These are phyloP conservation scores for Oryza nivara DNA, from an alignment of 176 grass and related monocot species.

Conservation along the genomic window DNA sequence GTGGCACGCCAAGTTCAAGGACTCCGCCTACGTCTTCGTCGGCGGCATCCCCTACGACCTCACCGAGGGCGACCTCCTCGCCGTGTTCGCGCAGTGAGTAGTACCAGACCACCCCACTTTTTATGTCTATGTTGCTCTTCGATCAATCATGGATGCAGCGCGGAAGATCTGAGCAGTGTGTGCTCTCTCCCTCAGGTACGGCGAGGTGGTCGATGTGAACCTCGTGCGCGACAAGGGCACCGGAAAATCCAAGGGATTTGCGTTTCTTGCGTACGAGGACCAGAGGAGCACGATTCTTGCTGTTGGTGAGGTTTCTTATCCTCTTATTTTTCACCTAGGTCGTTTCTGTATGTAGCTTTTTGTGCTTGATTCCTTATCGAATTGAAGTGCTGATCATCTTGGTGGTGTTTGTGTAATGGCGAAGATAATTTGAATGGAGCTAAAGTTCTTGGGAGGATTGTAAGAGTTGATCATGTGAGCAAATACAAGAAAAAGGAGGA, in stretches of 20 bases:
- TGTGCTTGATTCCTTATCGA: not conserved
- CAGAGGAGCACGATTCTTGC: constrained; percentile 91
- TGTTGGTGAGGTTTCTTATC: constrained; percentile 54
- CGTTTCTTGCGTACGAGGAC: constrained; percentile 88
- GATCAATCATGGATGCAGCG: not conserved
- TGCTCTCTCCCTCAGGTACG: constrained; percentile 58
- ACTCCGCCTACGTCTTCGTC: constrained; percentile 87
- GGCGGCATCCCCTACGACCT: constrained; percentile 93
- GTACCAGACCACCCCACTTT: not conserved
- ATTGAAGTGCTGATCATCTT: not conserved
- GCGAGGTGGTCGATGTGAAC: constrained; percentile 91
- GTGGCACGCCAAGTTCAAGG: constrained; percentile 93
- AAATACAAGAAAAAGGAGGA: constrained; percentile 98
- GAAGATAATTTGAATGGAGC: constrained; percentile 94
- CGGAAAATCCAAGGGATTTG: constrained; percentile 88
- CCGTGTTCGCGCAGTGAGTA: constrained; percentile 74
- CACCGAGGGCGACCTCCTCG: constrained; percentile 90
- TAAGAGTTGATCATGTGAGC: constrained; percentile 89
- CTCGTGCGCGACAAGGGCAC: constrained; percentile 91
- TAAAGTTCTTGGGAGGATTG: constrained; percentile 81
- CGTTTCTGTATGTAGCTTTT: not conserved
- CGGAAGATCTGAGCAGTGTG: constrained; percentile 14
- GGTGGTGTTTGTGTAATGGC: not conserved
- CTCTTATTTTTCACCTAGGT: not conserved
- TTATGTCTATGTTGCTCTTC: not conserved